Conservation (phyloP, 2,329 filamentous ascomycete species). For the Shiraia bambusicola region DNA sequence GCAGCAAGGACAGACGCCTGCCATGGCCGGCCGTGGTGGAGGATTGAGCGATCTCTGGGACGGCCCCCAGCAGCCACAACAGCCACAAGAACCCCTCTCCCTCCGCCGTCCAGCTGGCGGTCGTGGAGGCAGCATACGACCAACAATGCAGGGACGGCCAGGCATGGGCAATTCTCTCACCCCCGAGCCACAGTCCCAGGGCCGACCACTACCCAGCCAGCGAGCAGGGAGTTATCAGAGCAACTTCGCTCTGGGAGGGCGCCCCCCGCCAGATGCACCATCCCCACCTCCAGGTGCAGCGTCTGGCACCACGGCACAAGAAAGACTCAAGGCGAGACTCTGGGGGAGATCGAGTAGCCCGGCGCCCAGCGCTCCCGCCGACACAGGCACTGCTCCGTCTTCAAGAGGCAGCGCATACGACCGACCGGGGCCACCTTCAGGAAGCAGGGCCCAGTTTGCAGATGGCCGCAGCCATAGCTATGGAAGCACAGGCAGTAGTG, state of each 20-base stretch:
- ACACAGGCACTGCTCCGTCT: conserved; percentile 16
- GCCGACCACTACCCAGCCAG: conserved; percentile 70
- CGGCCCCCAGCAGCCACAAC: conserved; percentile 40
- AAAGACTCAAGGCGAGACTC: conserved; percentile 76
- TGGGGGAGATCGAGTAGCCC: conserved; percentile 67
- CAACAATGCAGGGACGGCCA: conserved; percentile 26
- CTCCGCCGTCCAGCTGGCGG: conserved; percentile 49
- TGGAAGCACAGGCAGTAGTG: conserved; percentile 23
- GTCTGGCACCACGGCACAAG: conserved; percentile 66
- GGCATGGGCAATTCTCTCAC: conserved; percentile 35
- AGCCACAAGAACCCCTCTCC: conserved; percentile 45
- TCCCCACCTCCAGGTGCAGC: conserved; percentile 44
- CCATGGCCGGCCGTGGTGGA: conserved; percentile 42
- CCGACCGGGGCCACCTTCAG: conserved; percentile 17
- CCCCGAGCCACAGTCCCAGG: conserved; percentile 42
- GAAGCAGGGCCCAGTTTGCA: conserved; percentile 30
- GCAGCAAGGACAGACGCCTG: conserved; percentile 29
- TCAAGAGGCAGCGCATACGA: conserved; percentile 30
- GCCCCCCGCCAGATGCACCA: conserved; percentile 39
- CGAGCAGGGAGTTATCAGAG: conserved; percentile 74
- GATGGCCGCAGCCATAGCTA: conserved; percentile 38
- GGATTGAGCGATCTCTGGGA: conserved; percentile 64
- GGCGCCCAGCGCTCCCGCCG: conserved; percentile 34
- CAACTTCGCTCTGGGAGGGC: conserved; percentile 40
- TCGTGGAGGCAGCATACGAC: conserved; percentile 39